Conservation (phyloP, 2,329 filamentous ascomycete species). For the Fusarium proliferatum region DNA sequence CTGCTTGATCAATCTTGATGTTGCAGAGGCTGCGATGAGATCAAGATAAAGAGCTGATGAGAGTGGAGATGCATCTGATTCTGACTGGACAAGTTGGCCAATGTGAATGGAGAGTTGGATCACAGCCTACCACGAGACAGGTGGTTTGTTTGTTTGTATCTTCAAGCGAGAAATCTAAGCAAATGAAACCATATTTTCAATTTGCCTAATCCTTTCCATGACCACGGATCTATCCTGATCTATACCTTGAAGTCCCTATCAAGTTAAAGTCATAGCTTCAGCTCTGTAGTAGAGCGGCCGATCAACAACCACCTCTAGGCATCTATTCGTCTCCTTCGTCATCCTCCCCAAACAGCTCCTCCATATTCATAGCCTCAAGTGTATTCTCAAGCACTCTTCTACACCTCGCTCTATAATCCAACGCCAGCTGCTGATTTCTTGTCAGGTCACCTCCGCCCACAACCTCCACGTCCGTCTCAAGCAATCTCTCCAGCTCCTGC, state of each 20-base stretch:
- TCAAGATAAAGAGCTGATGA: neutral
- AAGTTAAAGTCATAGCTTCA: neutral
- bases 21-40: neutral
- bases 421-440: constrained; percentile 59
- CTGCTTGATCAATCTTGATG: neutral
- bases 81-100: constrained; percentile 1
- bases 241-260: neutral
- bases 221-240: neutral
- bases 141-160: too few relatives aligned
- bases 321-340: constrained; percentile 23
- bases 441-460: constrained; percentile 56
- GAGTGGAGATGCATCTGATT: constrained; percentile 22
- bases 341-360: constrained; percentile 44
- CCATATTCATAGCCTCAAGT: constrained; percentile 53
- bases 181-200: neutral
- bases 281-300: neutral
- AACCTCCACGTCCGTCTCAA: constrained; percentile 58
- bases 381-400: constrained; percentile 59
- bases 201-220: neutral
- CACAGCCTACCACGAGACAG: neutral
- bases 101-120: neutral
- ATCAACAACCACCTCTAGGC: neutral
- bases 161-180: neutral
- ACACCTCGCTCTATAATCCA: constrained; percentile 62
- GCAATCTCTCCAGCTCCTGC: constrained; percentile 57